Conservation (phyloP, 1,284 basidiomycete species). For the Ustilago cynodontis region DNA sequence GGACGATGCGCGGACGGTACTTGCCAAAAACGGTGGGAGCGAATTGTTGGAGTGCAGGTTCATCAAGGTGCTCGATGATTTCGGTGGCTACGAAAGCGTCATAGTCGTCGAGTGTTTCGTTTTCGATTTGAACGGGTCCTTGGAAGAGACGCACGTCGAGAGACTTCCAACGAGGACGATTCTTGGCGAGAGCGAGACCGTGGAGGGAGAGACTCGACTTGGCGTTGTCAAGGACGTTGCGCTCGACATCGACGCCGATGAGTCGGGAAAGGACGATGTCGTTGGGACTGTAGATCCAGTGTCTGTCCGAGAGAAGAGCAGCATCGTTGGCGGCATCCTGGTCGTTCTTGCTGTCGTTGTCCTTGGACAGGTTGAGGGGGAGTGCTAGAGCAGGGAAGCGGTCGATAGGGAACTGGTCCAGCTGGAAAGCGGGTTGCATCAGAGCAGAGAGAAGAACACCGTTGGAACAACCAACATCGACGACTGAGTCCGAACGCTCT, state of each 20-base stretch:
- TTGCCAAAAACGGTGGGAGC: slow-evolving; percentile 83
- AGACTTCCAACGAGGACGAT: slow-evolving; percentile 52
- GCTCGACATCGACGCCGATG: slow-evolving; percentile 55
- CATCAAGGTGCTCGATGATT: slow-evolving; percentile 91
- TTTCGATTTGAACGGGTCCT: slow-evolving; percentile 82
- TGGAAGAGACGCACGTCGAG: slow-evolving; percentile 70
- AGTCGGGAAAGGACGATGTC: slow-evolving; percentile 47
- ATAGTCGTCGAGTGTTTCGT: slow-evolving; percentile 78
- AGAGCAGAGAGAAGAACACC: slow-evolving; percentile 50
- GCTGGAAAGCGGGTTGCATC: slow-evolving; percentile 54
- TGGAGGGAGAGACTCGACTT: slow-evolving; percentile 48
- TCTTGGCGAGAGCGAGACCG: slow-evolving; percentile 44
- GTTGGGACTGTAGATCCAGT: slow-evolving; percentile 53
- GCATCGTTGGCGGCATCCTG: slow-evolving; percentile 18
- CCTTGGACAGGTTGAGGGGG: background rate
- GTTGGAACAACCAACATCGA: slow-evolving; percentile 55
- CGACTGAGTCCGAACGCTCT: slow-evolving; percentile 47
- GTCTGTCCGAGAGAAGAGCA: slow-evolving; percentile 32
- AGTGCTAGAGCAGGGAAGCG: slow-evolving; percentile 49
- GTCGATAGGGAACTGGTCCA: slow-evolving; percentile 49
- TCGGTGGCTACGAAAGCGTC: slow-evolving; percentile 89
- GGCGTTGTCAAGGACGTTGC: slow-evolving; percentile 50
- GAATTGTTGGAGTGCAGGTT: slow-evolving; percentile 79
- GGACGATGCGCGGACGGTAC: slow-evolving; percentile 82
- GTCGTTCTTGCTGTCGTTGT: background rate